Conservation (phyloP, 176 grass and related monocot species). For the Urochloa ruziziensis region DNA sequence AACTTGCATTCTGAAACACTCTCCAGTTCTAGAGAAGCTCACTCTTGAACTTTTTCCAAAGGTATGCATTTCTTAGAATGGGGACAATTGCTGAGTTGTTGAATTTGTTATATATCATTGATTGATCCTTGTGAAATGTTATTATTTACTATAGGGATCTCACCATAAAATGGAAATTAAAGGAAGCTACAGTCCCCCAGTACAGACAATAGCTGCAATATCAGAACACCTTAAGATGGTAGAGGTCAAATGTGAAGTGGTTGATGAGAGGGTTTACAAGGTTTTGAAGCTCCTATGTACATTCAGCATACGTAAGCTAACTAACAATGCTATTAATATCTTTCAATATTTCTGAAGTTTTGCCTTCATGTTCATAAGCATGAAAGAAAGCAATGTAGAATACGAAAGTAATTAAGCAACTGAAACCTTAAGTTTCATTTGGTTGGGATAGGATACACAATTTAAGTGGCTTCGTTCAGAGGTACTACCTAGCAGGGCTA, state of each 20-base stretch:
- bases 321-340: too few species aligned
- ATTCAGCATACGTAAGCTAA: neutral
- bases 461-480: too few species aligned
- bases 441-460: too few species aligned
- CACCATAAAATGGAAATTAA: neutral
- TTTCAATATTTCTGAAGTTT: too few species aligned
- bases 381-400: too few species aligned
- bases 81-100: neutral
- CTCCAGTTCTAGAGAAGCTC: constrained; percentile 23
- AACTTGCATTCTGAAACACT: constrained; percentile 23
- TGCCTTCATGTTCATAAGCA: too few species aligned
- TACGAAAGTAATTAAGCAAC: too few species aligned
- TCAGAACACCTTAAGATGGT: neutral
- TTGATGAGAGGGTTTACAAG: neutral
- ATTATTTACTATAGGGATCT: neutral
- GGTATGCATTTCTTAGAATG: neutral
- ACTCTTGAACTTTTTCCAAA: neutral
- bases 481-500: too few species aligned
- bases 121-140: neutral
- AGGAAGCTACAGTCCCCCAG: neutral
- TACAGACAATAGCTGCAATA: neutral
- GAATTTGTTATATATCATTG: neutral
- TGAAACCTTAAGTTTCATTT: too few species aligned
- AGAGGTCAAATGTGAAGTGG: neutral
- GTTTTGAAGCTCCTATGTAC: neutral